Percentiles rank a stretch among this genome's conserved stretches.
Conservation (phyloP, 2,329 filamentous ascomycete species). For the Arthrobotrys conoides region DNA sequence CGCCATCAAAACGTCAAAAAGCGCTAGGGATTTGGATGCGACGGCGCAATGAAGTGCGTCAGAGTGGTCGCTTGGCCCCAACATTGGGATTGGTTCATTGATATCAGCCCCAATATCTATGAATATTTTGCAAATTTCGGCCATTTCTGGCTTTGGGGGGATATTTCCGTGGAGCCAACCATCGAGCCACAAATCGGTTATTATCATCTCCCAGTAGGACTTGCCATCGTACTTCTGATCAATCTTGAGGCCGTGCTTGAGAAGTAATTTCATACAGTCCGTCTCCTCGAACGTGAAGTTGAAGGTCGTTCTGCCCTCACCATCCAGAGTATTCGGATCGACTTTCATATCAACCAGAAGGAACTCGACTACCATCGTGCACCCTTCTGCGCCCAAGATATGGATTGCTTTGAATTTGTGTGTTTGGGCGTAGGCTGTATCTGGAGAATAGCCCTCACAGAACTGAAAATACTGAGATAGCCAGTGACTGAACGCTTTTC, state of each 20-base stretch:
- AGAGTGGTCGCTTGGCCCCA: conserved; percentile 18
- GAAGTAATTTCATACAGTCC: conserved; percentile 11
- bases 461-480: conserved; percentile 23
- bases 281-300: neutral
- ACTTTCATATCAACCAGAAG: conserved; percentile 25
- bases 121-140: conserved; percentile 33
- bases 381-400: conserved; percentile 9
- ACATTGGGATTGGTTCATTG: conserved; percentile 28
- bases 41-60: conserved; percentile 37
- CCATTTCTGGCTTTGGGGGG: conserved; percentile 35
- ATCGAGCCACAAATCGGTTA: conserved; percentile 8
- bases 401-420: conserved; percentile 20
- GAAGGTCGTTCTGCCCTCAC: conserved; percentile 14
- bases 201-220: conserved; percentile 9
- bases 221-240: conserved; percentile 3
- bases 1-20: conserved; percentile 41
- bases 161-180: conserved; percentile 29
- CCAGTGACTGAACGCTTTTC: conserved; percentile 11
- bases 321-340: conserved; percentile 19
- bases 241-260: conserved; percentile 31
- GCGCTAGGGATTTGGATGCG: conserved; percentile 31
- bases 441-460: conserved; percentile 5
- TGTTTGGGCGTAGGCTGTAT: neutral
- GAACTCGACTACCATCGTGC: conserved; percentile 33
- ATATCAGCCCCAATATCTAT: conserved; percentile 46